These are phyloP conservation scores for Penicillium sp. DNA, from an alignment of 2,329 filamentous ascomycete genomes.

Conservation along the genomic window DNA sequence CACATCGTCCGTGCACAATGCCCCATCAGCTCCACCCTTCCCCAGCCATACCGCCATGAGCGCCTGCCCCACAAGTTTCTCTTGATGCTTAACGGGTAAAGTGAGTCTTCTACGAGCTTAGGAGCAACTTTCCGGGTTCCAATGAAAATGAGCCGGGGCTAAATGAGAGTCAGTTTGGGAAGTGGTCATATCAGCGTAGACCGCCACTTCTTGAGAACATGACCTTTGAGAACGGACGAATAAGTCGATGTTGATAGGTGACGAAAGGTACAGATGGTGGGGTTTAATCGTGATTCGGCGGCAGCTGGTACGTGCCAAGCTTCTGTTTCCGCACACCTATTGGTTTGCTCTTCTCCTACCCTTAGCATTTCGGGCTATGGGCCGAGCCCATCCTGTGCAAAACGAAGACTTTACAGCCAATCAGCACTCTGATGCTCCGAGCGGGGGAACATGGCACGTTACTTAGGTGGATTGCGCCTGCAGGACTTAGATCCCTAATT, in stretches of 20 bases:
- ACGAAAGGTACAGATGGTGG: background rate
- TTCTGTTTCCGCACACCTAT: background rate
- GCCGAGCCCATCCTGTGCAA: background rate
- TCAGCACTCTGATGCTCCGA: background rate
- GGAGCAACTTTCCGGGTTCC: background rate
- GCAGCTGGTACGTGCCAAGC: conserved; percentile 5
- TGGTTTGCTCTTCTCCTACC: background rate
- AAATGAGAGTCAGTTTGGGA: background rate
- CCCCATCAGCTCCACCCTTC: background rate
- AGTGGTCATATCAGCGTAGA: background rate
- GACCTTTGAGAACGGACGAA: background rate
- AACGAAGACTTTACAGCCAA: conserved; percentile 6
- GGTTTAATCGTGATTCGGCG: conserved; percentile 1
- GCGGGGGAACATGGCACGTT: background rate
- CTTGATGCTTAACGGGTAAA: background rate
- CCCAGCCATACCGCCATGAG: no score
- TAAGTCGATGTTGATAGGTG: background rate
- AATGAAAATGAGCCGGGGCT: background rate
- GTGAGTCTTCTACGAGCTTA: background rate
- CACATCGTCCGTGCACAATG: background rate
- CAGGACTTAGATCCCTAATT: conserved; percentile 9
- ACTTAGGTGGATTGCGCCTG: background rate
- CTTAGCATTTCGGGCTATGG: background rate
- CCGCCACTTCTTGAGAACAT: background rate
- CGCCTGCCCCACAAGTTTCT: no score